These are phyloP conservation scores for Colletotrichum sp. DNA, from an alignment of 2,329 filamentous ascomycete species.

Conservation along the genomic window DNA sequence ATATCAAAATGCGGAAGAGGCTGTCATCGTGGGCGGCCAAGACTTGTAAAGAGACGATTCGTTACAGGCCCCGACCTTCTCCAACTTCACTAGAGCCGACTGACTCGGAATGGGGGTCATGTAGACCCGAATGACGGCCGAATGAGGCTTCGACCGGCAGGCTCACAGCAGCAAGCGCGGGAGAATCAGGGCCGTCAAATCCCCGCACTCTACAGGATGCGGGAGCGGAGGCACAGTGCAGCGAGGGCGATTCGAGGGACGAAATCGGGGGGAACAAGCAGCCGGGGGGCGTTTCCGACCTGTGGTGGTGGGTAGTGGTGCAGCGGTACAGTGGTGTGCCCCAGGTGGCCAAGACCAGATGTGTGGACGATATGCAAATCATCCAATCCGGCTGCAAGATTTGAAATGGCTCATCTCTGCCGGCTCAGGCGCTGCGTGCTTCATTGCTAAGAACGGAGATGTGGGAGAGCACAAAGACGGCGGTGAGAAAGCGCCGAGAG, in stretches of 20 bases:
- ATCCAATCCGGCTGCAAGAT: slow-evolving; percentile 4
- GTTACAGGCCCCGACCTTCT: neutral
- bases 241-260: neutral
- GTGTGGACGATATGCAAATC: neutral
- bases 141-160: slow-evolving; percentile 2
- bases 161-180: slow-evolving; percentile 6
- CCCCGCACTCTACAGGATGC: slow-evolving; percentile 18
- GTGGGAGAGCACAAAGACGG: slow-evolving; percentile 10
- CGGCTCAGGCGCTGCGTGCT: neutral
- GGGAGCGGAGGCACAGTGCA: slow-evolving; percentile 21
- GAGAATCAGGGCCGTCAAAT: slow-evolving; percentile 21
- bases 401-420: slow-evolving; percentile 14
- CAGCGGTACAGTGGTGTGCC: neutral
- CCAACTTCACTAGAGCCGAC: slow-evolving; percentile 8
- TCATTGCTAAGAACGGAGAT: neutral
- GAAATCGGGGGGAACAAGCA: slow-evolving; percentile 2
- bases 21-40: neutral
- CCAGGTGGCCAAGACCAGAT: neutral
- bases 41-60: slow-evolving; percentile 1
- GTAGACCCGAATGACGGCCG: slow-evolving; percentile 7
- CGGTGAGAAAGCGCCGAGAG: slow-evolving; percentile 20
- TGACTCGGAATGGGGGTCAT: slow-evolving; percentile 12
- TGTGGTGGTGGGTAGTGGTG: slow-evolving; percentile 11
- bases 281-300: slow-evolving; percentile 5
- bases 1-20: neutral